Evolutionary conservation across 2,329 filamentous ascomycete species (phyloP), one percentile per base, ranked within the genome.

Genomic region (Ophiobolus disseminans): DNA sequence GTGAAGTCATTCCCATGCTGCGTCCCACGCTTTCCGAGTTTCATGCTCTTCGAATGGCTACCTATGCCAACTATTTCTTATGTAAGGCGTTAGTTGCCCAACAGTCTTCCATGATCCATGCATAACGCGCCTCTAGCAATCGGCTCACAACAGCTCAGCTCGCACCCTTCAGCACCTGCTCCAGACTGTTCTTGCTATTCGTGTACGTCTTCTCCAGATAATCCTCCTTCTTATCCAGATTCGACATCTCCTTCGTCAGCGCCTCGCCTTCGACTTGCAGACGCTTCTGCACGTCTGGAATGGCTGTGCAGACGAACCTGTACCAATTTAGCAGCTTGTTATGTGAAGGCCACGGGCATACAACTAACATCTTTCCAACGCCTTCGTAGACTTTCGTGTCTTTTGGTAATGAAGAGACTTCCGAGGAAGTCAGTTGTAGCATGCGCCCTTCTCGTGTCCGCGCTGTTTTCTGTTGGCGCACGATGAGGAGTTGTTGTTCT

Each of bases 151-250:
- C 9, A 1, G 16, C 44, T 58, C 31, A 57, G 25, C 44, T 49
- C 13, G 63, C 63, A 7, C 66, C 57, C 75, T 84, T 83, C 67
- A 97, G 82, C 70, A 97, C 93, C 74, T 91, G 88, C 71, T 96
- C 88, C 61, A 97, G 88, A 68, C 96, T 91, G 60, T 92, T 86
- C 62, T 88, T 86, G 75, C 91, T 96, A 69, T 97, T 99, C 78
- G 95, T 91, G 71, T 91, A 89, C 40, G 94, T 97, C 48, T 91
- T 96, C 78, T 97, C 93, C 35, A 97, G 81, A 69, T 97, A 97
- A 63, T 93, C 85, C 64, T 97, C 79, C 73, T 90, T 91, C 82
- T 97, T 96, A 60, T 89, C 86, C 57, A 97, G 76, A 57, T 87
- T 88, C 31, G 88, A 82, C 53, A 96, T 85, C 62, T 97, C 93